Conservation (phyloP, 148 eudicot species). For the Arctostaphylos glauca region DNA sequence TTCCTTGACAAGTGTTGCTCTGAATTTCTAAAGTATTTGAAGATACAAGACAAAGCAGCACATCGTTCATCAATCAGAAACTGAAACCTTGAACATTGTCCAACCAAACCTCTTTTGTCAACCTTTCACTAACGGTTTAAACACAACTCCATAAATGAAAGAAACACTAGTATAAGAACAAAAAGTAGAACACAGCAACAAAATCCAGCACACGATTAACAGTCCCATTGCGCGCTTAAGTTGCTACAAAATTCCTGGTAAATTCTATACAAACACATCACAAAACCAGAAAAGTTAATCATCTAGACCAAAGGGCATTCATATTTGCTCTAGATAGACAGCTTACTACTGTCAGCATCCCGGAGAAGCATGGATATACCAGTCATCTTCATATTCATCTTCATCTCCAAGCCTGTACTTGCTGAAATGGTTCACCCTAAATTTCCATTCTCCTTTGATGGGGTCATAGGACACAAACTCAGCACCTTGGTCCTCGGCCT, state of each 20-base stretch:
- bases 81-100: neutral
- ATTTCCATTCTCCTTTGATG: constrained; percentile 84
- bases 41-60: neutral
- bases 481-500: constrained; percentile 88
- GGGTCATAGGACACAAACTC: constrained; percentile 84
- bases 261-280: constrained; percentile 6
- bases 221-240: neutral
- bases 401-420: constrained; percentile 53
- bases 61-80: neutral
- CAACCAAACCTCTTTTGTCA: neutral
- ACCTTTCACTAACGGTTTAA: neutral
- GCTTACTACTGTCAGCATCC: constrained; percentile 1
- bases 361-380: neutral
- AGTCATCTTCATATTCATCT: constrained; percentile 25
- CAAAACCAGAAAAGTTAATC: neutral
- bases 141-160: neutral
- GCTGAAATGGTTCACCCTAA: constrained; percentile 84
- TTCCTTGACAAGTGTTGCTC: neutral
- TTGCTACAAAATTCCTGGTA: constrained; percentile 4
- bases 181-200: neutral
- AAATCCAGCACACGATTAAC: neutral
- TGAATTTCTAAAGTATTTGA: neutral
- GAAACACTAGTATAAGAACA: neutral
- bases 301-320: neutral
- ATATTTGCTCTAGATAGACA: neutral